Evolutionary conservation across 371 early-diverging fungal species (phyloP).

Genomic region (Lichtheimia ornata): DNA sequence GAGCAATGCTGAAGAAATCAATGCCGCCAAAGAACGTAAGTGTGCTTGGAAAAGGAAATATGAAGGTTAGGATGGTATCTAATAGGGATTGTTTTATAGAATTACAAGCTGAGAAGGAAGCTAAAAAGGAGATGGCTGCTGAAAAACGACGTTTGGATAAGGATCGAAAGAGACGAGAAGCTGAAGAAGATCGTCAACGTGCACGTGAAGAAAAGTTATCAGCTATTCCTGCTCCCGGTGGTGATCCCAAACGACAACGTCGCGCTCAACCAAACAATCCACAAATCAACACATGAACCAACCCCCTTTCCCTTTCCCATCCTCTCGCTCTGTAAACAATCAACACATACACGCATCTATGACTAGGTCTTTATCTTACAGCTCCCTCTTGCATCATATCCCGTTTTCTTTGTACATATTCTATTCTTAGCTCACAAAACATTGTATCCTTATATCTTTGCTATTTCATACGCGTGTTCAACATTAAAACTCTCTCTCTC

Average conservation of each 20-base stretch:
- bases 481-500: too few species aligned
- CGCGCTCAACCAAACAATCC: not conserved
- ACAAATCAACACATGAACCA: not conserved
- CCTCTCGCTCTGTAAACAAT: not conserved
- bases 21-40: conserved; percentile 15
- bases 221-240: not conserved
- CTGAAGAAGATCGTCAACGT: not conserved
- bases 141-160: conserved; percentile 13
- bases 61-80: not conserved
- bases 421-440: not conserved
- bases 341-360: not conserved
- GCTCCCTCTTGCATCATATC: not conserved
- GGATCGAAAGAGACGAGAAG: not conserved
- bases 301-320: not conserved
- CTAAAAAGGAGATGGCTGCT: not conserved
- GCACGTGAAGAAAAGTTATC: not conserved
- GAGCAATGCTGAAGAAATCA: conserved; percentile 10
- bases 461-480: not conserved
- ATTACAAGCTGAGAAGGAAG: conserved; percentile 14
- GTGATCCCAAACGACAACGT: not conserved
- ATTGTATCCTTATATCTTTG: not conserved
- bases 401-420: not conserved
- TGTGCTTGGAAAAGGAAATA: not conserved
- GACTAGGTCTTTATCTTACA: not conserved
- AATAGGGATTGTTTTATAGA: not conserved